Evolutionary conservation across 2,329 filamentous ascomycete genomes (phyloP).

Genomic region (Amylocarpus encephaloides): DNA sequence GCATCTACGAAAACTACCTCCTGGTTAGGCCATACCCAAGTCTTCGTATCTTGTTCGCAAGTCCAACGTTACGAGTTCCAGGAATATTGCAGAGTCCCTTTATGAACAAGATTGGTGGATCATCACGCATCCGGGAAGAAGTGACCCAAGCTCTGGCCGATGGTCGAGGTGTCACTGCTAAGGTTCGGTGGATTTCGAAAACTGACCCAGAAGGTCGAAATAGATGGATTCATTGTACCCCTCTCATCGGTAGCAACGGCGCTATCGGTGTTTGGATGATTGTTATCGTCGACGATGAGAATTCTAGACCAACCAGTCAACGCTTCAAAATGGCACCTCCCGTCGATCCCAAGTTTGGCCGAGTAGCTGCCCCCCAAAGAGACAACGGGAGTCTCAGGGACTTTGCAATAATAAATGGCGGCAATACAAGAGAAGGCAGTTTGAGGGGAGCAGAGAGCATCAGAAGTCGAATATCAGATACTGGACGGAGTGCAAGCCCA

Average conservation of each 20-base stretch:
- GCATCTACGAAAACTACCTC: slow-evolving; percentile 53
- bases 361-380: slow-evolving; percentile 9
- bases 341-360: slow-evolving; percentile 26
- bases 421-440: slow-evolving; percentile 8
- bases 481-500: slow-evolving; percentile 21
- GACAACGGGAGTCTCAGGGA: slow-evolving; percentile 22
- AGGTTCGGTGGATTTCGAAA: slow-evolving; percentile 61
- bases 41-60: slow-evolving; percentile 62
- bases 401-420: slow-evolving; percentile 21
- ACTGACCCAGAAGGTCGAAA: slow-evolving; percentile 47
- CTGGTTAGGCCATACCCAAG: slow-evolving; percentile 60
- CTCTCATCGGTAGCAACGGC: slow-evolving; percentile 59
- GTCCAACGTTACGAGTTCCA: slow-evolving; percentile 58
- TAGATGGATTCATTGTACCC: slow-evolving; percentile 74
- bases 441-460: slow-evolving; percentile 9
- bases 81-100: slow-evolving; percentile 59
- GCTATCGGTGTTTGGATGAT: slow-evolving; percentile 75
- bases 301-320: slow-evolving; percentile 9
- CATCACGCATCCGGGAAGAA: slow-evolving; percentile 41
- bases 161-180: slow-evolving; percentile 66
- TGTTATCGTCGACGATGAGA: slow-evolving; percentile 62
- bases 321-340: slow-evolving; percentile 27
- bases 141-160: slow-evolving; percentile 55
- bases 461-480: slow-evolving; percentile 10
- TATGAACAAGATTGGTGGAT: slow-evolving; percentile 47